phyloP scores from a whole-genome alignment of 2,329 filamentous ascomycete genomes.

The Xenoacremonium recifei region DNA sequence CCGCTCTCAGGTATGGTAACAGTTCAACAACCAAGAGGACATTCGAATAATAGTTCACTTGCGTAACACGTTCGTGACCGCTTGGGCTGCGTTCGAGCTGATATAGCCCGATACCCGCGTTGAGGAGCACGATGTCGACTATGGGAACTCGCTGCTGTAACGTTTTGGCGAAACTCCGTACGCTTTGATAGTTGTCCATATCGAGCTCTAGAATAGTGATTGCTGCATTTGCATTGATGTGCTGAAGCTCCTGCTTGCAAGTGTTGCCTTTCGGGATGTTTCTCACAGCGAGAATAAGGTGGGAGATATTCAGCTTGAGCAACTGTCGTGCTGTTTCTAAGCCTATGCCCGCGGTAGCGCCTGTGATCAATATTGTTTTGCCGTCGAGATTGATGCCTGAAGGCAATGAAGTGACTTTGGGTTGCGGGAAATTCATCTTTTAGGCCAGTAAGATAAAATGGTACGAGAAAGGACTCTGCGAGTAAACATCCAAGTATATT shows the following conservation, averaged over 20 bases:
- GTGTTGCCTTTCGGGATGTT: slow-evolving; percentile 27
- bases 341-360: slow-evolving; percentile 43
- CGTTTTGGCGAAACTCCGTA: slow-evolving; percentile 8
- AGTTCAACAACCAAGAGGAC: slow-evolving; percentile 20
- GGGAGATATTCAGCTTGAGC: slow-evolving; percentile 30
- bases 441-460: too few relatives aligned
- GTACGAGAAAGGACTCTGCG: too few relatives aligned
- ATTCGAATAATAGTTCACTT: slow-evolving; percentile 29
- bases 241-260: slow-evolving; percentile 12
- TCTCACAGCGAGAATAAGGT: slow-evolving; percentile 41
- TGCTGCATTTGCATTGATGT: slow-evolving; percentile 9
- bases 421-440: slow-evolving; percentile 11
- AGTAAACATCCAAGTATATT: too few relatives aligned
- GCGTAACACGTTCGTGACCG: slow-evolving; percentile 23
- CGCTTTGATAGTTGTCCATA: slow-evolving; percentile 13
- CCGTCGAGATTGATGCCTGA: slow-evolving; percentile 19
- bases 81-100: slow-evolving; percentile 1
- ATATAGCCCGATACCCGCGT: slow-evolving; percentile 13
- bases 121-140: slow-evolving; percentile 16
- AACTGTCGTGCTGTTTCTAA: slow-evolving; percentile 39
- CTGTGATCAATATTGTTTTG: slow-evolving; percentile 39
- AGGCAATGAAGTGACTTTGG: slow-evolving; percentile 12
- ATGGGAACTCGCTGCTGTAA: neutral
- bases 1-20: slow-evolving; percentile 17
- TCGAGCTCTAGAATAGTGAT: slow-evolving; percentile 15